phyloP scores from a whole-genome alignment of 2,329 filamentous ascomycete genomes.

The Didymella exigua region DNA sequence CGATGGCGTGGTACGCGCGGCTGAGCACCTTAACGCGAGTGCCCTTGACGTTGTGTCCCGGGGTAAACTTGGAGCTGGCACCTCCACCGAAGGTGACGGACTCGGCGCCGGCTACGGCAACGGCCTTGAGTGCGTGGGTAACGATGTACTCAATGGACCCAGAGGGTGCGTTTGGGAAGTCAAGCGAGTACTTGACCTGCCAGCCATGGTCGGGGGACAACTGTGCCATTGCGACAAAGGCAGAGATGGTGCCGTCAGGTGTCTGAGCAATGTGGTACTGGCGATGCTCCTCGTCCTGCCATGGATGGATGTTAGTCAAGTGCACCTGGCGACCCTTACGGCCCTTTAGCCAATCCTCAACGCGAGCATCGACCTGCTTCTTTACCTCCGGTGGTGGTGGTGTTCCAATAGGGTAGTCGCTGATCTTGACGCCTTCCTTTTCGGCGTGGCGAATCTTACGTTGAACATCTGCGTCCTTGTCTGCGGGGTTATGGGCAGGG shows the following conservation, averaged over 20 bases:
- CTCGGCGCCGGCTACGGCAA: conserved; percentile 63
- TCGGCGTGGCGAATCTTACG: conserved; percentile 82
- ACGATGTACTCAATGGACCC: conserved; percentile 87
- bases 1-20: conserved; percentile 80
- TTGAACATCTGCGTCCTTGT: conserved; percentile 68
- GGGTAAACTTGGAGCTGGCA: conserved; percentile 73
- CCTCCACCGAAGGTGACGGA: conserved; percentile 87
- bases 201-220: conserved; percentile 81
- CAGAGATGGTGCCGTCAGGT: conserved; percentile 71
- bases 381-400: conserved; percentile 69
- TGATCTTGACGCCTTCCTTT: conserved; percentile 81
- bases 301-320: conserved; percentile 85
- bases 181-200: conserved; percentile 95
- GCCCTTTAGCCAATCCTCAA: conserved; percentile 77
- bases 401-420: conserved; percentile 70
- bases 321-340: conserved; percentile 89
- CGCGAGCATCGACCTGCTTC: conserved; percentile 70
- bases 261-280: conserved; percentile 84
- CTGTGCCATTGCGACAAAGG: conserved; percentile 82
- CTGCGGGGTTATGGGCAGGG: conserved; percentile 68
- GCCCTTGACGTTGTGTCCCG: conserved; percentile 81
- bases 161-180: conserved; percentile 85
- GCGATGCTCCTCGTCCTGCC: conserved; percentile 81
- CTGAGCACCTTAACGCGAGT: conserved; percentile 80
- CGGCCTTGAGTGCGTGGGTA: conserved; percentile 69